A percentile compares a stretch with the other conserved stretches of the same genome.
Conservation (phyloP, 2,329 filamentous ascomycete genomes). For the Neonectria faginata region DNA sequence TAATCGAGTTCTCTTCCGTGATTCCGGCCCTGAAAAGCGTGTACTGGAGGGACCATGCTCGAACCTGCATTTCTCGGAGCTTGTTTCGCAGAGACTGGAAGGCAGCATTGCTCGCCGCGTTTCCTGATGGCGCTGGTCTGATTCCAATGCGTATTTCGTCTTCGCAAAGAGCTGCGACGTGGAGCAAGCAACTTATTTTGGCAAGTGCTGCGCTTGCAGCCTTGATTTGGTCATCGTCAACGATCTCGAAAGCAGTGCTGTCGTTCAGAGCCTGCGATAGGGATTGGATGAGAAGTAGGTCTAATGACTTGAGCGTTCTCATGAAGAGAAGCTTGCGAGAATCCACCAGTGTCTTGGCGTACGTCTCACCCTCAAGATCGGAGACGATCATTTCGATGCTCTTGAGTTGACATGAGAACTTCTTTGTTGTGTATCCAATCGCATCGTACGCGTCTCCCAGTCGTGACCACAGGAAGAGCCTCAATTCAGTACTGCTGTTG, state of each 20-base stretch:
- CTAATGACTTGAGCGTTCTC: constrained; percentile 81
- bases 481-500: constrained; percentile 82
- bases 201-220: constrained; percentile 78
- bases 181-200: constrained; percentile 78
- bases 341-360: constrained; percentile 67
- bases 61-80: constrained; percentile 87
- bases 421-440: constrained; percentile 88
- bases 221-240: constrained; percentile 82
- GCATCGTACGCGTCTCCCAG: constrained; percentile 89
- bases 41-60: constrained; percentile 90
- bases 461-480: constrained; percentile 89
- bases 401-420: constrained; percentile 86
- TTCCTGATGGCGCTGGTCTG: constrained; percentile 67
- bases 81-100: constrained; percentile 70
- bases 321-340: constrained; percentile 79
- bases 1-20: constrained; percentile 74
- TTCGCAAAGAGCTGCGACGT: constrained; percentile 83
- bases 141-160: constrained; percentile 87
- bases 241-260: constrained; percentile 79
- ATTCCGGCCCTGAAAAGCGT: constrained; percentile 81
- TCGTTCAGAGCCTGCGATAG: constrained; percentile 78
- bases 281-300: constrained; percentile 79
- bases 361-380: constrained; percentile 72
- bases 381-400: constrained; percentile 85
- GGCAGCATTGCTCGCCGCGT: constrained; percentile 66